A percentile compares a stretch with the other conserved stretches of the same genome.
Evolutionary conservation across 2,329 filamentous ascomycete species (phyloP).

Genomic region (Thelonectria rubi): DNA sequence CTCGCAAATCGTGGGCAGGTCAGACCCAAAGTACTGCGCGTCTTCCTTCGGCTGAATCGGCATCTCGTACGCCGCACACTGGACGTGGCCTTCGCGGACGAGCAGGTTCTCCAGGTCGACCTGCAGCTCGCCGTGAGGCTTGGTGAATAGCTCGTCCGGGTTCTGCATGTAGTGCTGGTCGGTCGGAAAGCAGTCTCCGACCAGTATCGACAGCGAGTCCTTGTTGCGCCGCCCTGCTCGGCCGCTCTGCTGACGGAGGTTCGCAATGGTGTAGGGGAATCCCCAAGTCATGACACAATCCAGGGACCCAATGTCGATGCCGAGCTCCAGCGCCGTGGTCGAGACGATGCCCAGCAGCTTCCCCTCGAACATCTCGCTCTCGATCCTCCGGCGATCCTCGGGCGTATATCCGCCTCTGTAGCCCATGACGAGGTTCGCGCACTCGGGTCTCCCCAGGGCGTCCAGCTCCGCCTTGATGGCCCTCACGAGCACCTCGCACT

Average conservation of each 20-base stretch:
- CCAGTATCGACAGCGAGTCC: conserved; percentile 88
- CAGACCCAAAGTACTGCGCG: conserved; percentile 78
- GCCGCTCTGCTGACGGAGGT: conserved; percentile 92
- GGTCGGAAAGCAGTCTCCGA: conserved; percentile 88
- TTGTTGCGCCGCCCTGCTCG: conserved; percentile 91
- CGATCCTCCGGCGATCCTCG: conserved; percentile 87
- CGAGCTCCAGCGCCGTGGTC: conserved; percentile 90
- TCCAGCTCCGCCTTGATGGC: conserved; percentile 83
- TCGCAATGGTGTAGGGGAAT: conserved; percentile 95
- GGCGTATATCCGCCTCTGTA: conserved; percentile 96
- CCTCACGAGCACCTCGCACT: conserved; percentile 85
- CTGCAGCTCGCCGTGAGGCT: conserved; percentile 87
- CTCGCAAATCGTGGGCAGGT: conserved; percentile 74
- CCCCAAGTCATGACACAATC: conserved; percentile 95
- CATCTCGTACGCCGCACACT: conserved; percentile 96
- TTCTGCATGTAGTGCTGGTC: conserved; percentile 99
- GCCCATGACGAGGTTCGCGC: conserved; percentile 85
- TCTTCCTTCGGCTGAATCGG: conserved; percentile 85
- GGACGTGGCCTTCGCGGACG: conserved; percentile 90
- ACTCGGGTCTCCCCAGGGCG: conserved; percentile 76
- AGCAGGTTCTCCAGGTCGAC: conserved; percentile 93
- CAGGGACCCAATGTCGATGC: conserved; percentile 92
- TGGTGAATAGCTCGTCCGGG: conserved; percentile 90
- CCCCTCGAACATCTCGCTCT: conserved; percentile 96
- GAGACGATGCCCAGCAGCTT: conserved; percentile 93